These are phyloP conservation scores for Cladophialophora immunda DNA, from an alignment of 2,329 filamentous ascomycete genomes.

Conservation along the genomic window DNA sequence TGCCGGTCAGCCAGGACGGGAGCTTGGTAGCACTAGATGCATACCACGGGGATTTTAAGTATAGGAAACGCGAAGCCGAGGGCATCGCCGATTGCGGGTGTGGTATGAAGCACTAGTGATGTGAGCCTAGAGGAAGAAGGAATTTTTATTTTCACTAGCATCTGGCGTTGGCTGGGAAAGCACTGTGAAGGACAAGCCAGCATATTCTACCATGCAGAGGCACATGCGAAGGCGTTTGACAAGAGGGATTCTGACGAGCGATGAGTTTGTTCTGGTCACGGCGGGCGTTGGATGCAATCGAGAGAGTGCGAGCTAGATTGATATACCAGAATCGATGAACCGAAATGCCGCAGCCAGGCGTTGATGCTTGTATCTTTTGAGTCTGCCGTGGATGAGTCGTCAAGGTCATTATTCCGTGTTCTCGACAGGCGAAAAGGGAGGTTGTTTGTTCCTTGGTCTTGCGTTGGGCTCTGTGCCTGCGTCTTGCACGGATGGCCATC, in stretches of 20 bases:
- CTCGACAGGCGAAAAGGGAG: no score
- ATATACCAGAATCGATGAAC: conserved; percentile 2
- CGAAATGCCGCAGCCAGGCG: neutral
- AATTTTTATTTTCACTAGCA: neutral
- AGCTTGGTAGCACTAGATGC: conserved; percentile 46
- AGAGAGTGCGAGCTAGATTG: neutral
- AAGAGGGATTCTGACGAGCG: neutral
- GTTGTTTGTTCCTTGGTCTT: no score
- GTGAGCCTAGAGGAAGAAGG: neutral
- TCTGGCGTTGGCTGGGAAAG: neutral
- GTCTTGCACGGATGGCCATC: no score
- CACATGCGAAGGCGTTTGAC: neutral
- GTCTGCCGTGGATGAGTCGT: no score
- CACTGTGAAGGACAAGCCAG: neutral
- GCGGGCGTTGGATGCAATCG: neutral
- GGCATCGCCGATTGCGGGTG: conserved; percentile 36
- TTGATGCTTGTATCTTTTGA: neutral
- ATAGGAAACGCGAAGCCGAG: conserved; percentile 39
- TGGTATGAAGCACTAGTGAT: conserved; percentile 33
- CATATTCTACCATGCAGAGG: neutral
- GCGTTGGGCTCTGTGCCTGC: no score
- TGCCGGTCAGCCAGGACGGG: conserved; percentile 47
- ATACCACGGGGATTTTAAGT: conserved; percentile 56
- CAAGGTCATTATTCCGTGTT: no score
- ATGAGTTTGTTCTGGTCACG: neutral